A percentile compares a stretch with the other conserved stretches of the same genome.
Conservation (phyloP, 768 basidiomycete genomes). For the Hebeloma cylindrosporum region DNA sequence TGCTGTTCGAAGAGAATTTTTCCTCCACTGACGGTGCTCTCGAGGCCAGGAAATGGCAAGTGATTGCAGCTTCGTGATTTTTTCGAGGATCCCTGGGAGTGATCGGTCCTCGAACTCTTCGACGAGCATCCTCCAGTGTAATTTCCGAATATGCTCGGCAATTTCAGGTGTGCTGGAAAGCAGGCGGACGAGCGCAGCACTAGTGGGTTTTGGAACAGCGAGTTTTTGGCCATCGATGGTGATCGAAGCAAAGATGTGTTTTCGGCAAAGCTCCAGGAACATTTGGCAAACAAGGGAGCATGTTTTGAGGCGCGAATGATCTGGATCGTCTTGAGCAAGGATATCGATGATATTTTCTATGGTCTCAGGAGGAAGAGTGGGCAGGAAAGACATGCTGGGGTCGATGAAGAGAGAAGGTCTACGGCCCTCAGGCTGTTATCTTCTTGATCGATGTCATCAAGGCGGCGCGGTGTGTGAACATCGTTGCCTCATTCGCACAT, state of each 20-base stretch:
- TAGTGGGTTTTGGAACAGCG: neutral
- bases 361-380: slow-evolving; percentile 3
- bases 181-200: neutral
- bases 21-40: neutral
- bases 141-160: slow-evolving; percentile 5
- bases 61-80: slow-evolving; percentile 3
- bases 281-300: slow-evolving; percentile 1
- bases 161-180: slow-evolving; percentile 1
- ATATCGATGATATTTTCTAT: slow-evolving; percentile 2
- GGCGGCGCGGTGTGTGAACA: too few species aligned
- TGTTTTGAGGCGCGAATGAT: neutral
- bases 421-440: too few species aligned
- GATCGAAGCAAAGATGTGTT: slow-evolving; percentile 8
- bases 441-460: too few species aligned
- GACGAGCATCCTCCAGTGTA: neutral
- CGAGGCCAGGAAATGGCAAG: neutral
- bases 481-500: too few species aligned
- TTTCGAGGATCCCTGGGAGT: neutral
- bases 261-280: neutral
- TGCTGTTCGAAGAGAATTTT: slow-evolving; percentile 7
- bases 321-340: slow-evolving; percentile 1
- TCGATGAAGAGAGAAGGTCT: too few species aligned
- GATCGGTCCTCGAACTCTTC: neutral
- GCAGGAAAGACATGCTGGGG: neutral
- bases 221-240: neutral